Evolutionary conservation across 495 filamentous ascomycete species (phyloP), one percentile per base, ranked within the genome.

Genomic region (Cladorrhinum samala): DNA sequence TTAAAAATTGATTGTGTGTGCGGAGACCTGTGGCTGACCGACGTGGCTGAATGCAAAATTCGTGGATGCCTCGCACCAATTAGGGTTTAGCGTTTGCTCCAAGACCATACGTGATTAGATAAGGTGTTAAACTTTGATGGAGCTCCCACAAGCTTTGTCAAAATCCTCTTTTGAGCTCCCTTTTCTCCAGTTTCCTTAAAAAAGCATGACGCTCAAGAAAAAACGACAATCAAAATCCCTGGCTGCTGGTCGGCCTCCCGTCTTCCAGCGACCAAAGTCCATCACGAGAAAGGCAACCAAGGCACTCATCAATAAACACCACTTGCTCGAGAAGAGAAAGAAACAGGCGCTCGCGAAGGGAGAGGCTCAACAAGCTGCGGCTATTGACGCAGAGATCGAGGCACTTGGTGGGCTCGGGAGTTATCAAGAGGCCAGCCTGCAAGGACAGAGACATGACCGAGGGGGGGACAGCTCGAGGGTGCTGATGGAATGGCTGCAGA

Each of bases 401-500:
- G 70, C 65, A 3, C 75, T 87, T 39, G 93, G 94, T 19, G 94
- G 94, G 1, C 70, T 99, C 25, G 73, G 85, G 55, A 79, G 74
- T 25, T 99, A 99, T 62, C 93, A 99, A 65, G 75, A 81, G 51
- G 93, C 93, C 38, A 97, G 93, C 71, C 84, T 90, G 40, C 77
- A 85, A 46, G 93, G 93, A 2, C 93, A 99, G 66, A 83, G 86
- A 13, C 75, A 78, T 46, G 82, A 88, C 30, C 84, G 93, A 49
- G 93, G 93, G 13, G 93, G 93, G 19, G 93, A 99, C 73, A 92
- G 88, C 19, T 95, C 89, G 42, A 85, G 79, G 62, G 72, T 92
- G 2, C 74, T 99, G 18, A 79, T 96, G 70, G 78, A 91, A 64
- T 99, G 93, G 93, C 77, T 97, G 27, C 67, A 77, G 43, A 71